Conservation (phyloP, 345 rosid genomes). For the Eucalyptus victrix region DNA sequence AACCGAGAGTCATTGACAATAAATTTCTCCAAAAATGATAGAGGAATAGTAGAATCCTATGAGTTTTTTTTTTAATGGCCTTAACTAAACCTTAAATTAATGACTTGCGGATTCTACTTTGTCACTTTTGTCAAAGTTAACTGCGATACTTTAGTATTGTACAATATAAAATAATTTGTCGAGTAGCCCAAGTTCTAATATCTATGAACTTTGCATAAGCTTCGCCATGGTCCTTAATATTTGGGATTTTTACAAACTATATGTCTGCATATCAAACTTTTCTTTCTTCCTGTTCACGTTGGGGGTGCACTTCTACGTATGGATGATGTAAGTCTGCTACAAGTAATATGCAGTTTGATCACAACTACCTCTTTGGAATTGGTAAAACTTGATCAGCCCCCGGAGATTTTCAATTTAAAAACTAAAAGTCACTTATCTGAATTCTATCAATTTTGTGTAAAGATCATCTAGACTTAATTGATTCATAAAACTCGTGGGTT, state of each 20-base stretch:
- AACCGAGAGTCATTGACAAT: not conserved
- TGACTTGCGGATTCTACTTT: not conserved
- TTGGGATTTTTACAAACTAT: not conserved
- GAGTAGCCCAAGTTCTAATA: not conserved
- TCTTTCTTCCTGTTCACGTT: not conserved
- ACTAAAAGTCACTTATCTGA: not conserved
- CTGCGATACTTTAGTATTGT: not conserved
- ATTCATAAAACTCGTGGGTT: not conserved
- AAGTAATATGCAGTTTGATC: not conserved
- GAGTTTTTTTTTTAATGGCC: not conserved
- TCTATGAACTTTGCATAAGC: not conserved
- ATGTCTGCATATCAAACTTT: not conserved
- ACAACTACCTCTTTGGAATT: not conserved
- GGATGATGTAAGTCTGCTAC: not conserved
- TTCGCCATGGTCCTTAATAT: not conserved
- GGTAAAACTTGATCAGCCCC: not conserved
- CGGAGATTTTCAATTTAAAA: not conserved
- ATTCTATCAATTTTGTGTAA: not conserved
- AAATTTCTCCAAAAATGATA: not conserved
- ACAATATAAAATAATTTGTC: not conserved
- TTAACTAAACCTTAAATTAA: not conserved
- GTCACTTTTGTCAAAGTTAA: not conserved
- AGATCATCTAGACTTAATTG: not conserved
- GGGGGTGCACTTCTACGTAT: not conserved
- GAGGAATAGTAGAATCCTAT: not conserved